These are phyloP conservation scores for Marasmius tenuissimus DNA, from an alignment of 1,284 basidiomycete species.

Conservation along the genomic window DNA sequence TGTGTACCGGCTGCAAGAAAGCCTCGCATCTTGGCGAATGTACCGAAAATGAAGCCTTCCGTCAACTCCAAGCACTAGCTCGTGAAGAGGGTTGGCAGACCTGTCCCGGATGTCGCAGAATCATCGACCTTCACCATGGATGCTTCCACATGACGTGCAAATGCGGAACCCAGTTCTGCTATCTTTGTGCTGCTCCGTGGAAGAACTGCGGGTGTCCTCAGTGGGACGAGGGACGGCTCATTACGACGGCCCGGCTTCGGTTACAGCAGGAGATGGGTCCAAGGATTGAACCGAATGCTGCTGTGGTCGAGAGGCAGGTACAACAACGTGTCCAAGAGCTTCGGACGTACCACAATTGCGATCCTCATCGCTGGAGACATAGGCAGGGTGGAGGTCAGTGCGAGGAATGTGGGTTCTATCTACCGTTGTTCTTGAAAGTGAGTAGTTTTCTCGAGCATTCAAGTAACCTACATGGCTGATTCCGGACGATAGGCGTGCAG, in stretches of 20 bases:
- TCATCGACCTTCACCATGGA: conserved; percentile 46
- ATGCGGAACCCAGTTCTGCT: conserved; percentile 49
- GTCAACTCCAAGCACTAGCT: conserved; percentile 42
- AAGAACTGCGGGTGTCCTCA: conserved; percentile 52
- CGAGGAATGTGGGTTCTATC: conserved; percentile 39
- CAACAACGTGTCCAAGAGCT: conserved; percentile 34
- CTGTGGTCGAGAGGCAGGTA: conserved; percentile 28
- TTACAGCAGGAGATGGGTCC: conserved; percentile 35
- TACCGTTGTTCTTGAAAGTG: conserved; percentile 36
- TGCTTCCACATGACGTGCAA: conserved; percentile 54
- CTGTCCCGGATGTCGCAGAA: conserved; percentile 42
- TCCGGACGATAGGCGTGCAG: conserved; percentile 26
- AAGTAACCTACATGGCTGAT: neutral
- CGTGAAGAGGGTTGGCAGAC: conserved; percentile 45
- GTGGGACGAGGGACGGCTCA: conserved; percentile 50
- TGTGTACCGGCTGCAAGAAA: conserved; percentile 47
- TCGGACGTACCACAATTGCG: conserved; percentile 45
- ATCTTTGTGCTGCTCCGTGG: conserved; percentile 53
- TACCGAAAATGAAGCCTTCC: conserved; percentile 32
- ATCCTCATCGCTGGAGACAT: conserved; percentile 36
- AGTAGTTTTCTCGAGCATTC: conserved; percentile 6
- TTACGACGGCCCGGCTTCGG: conserved; percentile 33
- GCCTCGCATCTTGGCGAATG: conserved; percentile 34
- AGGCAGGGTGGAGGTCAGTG: conserved; percentile 38
- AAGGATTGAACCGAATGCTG: conserved; percentile 22